Conservation (phyloP, 2,329 filamentous ascomycete species). For the Zymoseptoria tritici region DNA sequence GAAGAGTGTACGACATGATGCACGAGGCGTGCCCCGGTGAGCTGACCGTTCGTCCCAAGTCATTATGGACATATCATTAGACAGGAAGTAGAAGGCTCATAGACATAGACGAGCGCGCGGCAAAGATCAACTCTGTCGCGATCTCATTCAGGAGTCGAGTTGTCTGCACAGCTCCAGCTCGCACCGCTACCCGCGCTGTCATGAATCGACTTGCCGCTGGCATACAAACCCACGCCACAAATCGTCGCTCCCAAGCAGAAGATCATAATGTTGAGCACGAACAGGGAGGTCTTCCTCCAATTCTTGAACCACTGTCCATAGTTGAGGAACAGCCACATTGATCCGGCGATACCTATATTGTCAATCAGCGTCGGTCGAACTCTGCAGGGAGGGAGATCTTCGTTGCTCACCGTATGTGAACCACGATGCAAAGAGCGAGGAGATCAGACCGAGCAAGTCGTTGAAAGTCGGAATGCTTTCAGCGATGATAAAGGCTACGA, state of each 20-base stretch:
- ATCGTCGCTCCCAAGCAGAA: conserved; percentile 26
- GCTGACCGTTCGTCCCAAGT: neutral
- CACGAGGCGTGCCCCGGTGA: neutral
- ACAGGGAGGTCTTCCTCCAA: conserved; percentile 36
- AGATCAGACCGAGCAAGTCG: conserved; percentile 56
- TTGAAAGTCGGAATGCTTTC: conserved; percentile 65
- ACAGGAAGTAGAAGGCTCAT: no score
- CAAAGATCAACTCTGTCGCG: no score
- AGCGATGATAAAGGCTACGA: conserved; percentile 61
- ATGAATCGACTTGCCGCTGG: conserved; percentile 18
- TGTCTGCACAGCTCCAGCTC: conserved; percentile 16
- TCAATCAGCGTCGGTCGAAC: no score
- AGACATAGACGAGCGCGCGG: no score
- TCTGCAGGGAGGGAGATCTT: conserved; percentile 7
- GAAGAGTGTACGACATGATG: neutral
- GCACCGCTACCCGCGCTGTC: conserved; percentile 7
- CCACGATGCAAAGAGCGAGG: conserved; percentile 57
- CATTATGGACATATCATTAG: no score
- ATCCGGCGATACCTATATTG: conserved; percentile 3
- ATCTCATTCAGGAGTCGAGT: neutral
- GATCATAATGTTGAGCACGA: conserved; percentile 36
- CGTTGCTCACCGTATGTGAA: conserved; percentile 34
- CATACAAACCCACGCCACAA: conserved; percentile 25
- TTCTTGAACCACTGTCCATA: conserved; percentile 35
- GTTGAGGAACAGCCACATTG: conserved; percentile 37